A percentile compares a stretch with the other conserved stretches of the same genome.
These are phyloP conservation scores for Ophiobolus disseminans DNA, from an alignment of 2,329 filamentous ascomycete genomes.

Conservation along the genomic window DNA sequence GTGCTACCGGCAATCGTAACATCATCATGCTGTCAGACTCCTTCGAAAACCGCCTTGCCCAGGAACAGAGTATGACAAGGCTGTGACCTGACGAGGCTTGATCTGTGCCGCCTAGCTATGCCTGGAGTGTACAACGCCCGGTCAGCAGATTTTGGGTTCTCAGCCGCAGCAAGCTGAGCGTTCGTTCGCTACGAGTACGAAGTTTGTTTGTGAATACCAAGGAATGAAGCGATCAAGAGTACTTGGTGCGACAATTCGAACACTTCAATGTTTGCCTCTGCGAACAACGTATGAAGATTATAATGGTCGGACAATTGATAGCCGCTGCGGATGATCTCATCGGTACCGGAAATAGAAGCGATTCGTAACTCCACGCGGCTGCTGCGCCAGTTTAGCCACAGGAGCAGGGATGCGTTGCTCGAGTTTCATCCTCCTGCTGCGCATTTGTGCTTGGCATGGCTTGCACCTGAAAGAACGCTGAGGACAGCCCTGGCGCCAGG, in stretches of 20 bases:
- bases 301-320: constrained; percentile 3
- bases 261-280: not conserved
- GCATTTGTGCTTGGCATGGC: constrained; percentile 8
- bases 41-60: too few species aligned
- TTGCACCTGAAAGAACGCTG: constrained; percentile 13
- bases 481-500: constrained; percentile 9
- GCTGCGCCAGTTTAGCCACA: constrained; percentile 13
- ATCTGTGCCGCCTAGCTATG: not conserved
- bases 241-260: not conserved
- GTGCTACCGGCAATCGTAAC: too few species aligned
- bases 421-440: constrained; percentile 9
- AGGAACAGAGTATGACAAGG: too few species aligned
- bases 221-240: not conserved
- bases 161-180: constrained; percentile 10
- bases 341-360: constrained; percentile 15
- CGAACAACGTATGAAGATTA: not conserved
- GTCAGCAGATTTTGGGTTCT: not conserved
- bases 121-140: not conserved
- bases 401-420: constrained; percentile 10
- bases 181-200: not conserved
- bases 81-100: not conserved
- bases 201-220: not conserved
- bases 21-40: too few species aligned
- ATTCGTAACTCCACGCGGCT: constrained; percentile 15
- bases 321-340: constrained; percentile 11